phyloP scores from a whole-genome alignment of 2,329 filamentous ascomycete species.

The Exophiala sp. region DNA sequence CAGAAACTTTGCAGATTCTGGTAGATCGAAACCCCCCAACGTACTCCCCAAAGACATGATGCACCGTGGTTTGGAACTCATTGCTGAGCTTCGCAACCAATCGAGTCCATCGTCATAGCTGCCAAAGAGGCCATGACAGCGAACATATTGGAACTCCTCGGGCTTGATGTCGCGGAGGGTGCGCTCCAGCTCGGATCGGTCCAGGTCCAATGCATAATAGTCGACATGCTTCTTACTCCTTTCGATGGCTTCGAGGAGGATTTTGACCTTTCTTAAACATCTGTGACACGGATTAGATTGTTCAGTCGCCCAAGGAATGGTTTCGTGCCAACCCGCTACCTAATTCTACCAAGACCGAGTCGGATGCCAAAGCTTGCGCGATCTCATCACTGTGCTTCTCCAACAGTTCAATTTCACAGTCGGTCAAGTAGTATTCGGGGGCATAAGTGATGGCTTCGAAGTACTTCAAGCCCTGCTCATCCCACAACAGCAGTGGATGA shows the following conservation, averaged over 20 bases:
- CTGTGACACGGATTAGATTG: background rate
- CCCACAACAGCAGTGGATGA: conserved; percentile 77
- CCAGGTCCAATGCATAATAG: conserved; percentile 89
- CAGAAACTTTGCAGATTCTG: conserved; percentile 72
- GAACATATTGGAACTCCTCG: conserved; percentile 65
- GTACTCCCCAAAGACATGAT: conserved; percentile 80
- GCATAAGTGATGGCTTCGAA: conserved; percentile 89
- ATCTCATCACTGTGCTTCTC: conserved; percentile 67
- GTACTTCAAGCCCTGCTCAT: conserved; percentile 69
- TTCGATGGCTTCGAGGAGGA: conserved; percentile 81
- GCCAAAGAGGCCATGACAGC: conserved; percentile 76
- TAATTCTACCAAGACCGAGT: conserved; percentile 79
- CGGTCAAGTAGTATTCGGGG: conserved; percentile 91
- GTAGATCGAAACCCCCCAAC: conserved; percentile 74
- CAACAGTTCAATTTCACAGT: conserved; percentile 82
- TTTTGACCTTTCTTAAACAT: conserved; percentile 76
- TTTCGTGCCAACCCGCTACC: conserved; percentile 71
- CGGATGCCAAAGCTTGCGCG: conserved; percentile 66
- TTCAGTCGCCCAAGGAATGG: background rate
- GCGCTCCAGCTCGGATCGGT: conserved; percentile 71
- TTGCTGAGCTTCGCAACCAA: conserved; percentile 70
- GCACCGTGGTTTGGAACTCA: conserved; percentile 64
- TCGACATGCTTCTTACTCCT: conserved; percentile 68
- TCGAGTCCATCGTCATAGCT: conserved; percentile 90
- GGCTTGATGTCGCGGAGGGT: conserved; percentile 74